Conservation (phyloP, 75 land plant genomes). For the Adiantum capillusveneris region DNA sequence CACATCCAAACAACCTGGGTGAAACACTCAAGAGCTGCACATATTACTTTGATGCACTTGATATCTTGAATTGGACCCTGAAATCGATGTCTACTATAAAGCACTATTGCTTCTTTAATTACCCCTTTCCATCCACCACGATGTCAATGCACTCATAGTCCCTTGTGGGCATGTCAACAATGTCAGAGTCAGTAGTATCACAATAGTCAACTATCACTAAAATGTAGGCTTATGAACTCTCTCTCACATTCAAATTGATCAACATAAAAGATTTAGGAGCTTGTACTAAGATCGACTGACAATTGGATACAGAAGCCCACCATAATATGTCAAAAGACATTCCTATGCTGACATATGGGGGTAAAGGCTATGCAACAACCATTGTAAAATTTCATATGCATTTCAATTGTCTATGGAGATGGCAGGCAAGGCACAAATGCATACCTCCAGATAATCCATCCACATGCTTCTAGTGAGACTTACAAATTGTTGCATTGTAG, state of each 20-base stretch:
- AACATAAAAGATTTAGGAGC: background rate
- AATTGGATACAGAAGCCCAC: too few relatives aligned
- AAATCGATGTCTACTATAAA: constrained; percentile 80
- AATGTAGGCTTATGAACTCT: too few relatives aligned
- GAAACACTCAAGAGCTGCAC: constrained; percentile 45
- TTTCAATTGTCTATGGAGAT: too few relatives aligned
- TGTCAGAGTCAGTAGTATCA: too few relatives aligned
- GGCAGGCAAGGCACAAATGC: background rate
- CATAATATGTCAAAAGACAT: too few relatives aligned
- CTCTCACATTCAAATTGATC: too few relatives aligned
- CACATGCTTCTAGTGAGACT: constrained; percentile 66
- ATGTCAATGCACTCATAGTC: constrained; percentile 86
- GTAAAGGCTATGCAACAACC: too few relatives aligned
- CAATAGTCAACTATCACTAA: too few relatives aligned
- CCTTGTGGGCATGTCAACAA: constrained; percentile 12
- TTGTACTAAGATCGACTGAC: background rate
- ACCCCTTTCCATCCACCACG: constrained; percentile 15
- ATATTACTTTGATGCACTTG: constrained; percentile 63
- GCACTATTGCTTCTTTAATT: constrained; percentile 22
- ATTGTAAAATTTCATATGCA: too few relatives aligned
- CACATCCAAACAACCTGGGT: constrained; percentile 62
- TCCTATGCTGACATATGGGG: too few relatives aligned
- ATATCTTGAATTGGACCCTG: constrained; percentile 83
- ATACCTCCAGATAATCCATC: constrained; percentile 53
- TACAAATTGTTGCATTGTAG: constrained; percentile 76